phyloP scores from a whole-genome alignment of 192 early-diverging fungal genomes.

The Martensiomyces pterosporus region DNA sequence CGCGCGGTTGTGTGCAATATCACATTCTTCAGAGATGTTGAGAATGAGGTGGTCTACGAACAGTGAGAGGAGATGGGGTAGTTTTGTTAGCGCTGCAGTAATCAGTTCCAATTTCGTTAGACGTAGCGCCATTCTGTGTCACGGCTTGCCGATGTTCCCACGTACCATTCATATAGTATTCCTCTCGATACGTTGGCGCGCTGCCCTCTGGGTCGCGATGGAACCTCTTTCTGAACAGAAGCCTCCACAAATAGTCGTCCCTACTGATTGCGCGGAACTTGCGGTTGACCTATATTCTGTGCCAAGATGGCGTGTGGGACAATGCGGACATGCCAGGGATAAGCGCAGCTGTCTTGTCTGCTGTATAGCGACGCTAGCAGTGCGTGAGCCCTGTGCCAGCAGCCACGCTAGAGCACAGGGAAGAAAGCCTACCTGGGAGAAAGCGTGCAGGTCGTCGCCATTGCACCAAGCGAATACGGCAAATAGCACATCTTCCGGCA shows the following conservation, averaged over 20 bases:
- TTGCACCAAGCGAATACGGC: slow-evolving; percentile 29
- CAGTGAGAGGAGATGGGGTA: too few species aligned
- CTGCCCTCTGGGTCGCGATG: slow-evolving; percentile 2
- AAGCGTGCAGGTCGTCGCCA: slow-evolving; percentile 27
- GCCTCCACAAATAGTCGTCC: slow-evolving; percentile 32
- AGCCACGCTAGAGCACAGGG: background rate
- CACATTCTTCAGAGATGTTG: slow-evolving; percentile 24
- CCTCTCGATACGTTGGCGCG: slow-evolving; percentile 9
- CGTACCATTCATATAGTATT: slow-evolving; percentile 29
- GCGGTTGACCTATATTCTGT: slow-evolving; percentile 2
- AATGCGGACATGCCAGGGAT: too few species aligned
- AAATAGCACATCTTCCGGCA: slow-evolving; percentile 32
- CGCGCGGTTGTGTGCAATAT: slow-evolving; percentile 21
- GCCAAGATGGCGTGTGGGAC: background rate
- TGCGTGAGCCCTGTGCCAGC: too few species aligned
- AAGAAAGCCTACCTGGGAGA: slow-evolving; percentile 16
- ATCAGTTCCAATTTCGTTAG: too few species aligned
- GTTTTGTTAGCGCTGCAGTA: too few species aligned
- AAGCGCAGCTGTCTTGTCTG: too few species aligned
- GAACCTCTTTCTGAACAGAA: slow-evolving; percentile 17
- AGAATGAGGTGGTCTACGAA: slow-evolving; percentile 17
- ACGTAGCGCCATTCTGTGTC: too few species aligned
- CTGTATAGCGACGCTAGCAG: too few species aligned
- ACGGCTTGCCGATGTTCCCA: background rate
- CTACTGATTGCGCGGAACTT: slow-evolving; percentile 11